Evolutionary conservation across 1,139 yeast genomes (phyloP), one percentile per base, ranked within the genome.

Genomic region (Lodderomyces orthopsilosis): DNA sequence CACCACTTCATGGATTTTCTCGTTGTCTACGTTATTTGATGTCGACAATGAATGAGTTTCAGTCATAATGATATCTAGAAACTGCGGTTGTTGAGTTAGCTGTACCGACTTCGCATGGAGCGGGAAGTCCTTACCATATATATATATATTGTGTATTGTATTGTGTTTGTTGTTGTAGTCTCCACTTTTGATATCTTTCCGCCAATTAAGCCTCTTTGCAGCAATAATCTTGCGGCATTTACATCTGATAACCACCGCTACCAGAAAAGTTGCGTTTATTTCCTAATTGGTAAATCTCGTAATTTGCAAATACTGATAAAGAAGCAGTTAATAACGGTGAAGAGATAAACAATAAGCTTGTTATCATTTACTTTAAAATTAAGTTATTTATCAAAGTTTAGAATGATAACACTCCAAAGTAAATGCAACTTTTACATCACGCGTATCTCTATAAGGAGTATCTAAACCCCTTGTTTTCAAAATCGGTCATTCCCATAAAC

Each of bases 401-500:
- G 23, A 21, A 6, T 24, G 27, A 24, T 24, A 24, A 24, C 27
- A 10, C 27, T 24, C 4, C 27, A 12, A 24, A 4, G n/a, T 24
- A 24, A n/a, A n/a, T 21, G 23, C 23, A 21, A 21, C 23, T 6
- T 21, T 24, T 7, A 8, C 27, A 24, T 4, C 27, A 12, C 23
- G 8, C 8, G 5, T 21, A 21, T 27, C 32, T 6, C 17, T 34
- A 41, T 24, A 38, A 37, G 27, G 38, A 30, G 43, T 64, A 65
- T 46, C 68, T 55, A 46, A 63, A 65, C n/a, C 65, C 65, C 13
- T 44, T 46, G 45, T 65, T 65, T 48, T 65, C 65, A 40, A 50
- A 55, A 46, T 66, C 71, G 10, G 70, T 64, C 48, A 53, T 43
- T 41, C 64, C 70, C 45, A 59, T 58, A 49, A 65, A 64, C 13